Evolutionary conservation across 306 rosid species (phyloP), one percentile per base, ranked within the genome.

Genomic region (Quercus dentata): DNA sequence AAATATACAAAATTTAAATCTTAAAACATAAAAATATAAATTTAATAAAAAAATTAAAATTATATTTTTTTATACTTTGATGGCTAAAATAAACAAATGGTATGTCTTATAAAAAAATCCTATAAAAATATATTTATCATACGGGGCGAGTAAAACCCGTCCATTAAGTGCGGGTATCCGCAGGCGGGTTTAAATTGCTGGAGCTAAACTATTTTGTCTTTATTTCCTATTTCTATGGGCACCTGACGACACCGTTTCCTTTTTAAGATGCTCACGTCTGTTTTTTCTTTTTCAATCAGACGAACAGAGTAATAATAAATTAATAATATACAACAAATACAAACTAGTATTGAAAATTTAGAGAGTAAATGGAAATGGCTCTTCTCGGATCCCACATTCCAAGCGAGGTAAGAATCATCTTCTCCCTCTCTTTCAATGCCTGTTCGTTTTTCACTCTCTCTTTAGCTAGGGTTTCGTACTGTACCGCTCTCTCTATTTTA

Each of bases 311-410:
- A 12, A 49, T 13, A 49, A 49, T 49, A 10, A 49, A 12, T 11
- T 1, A 49, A 49, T 49, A 10, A 49, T 12, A 49, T 13, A 12
- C 54, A 17, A 3, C 17, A 46, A 11, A 46, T 67, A 17, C 17
- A 35, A 12, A 8, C 13, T 67, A 1, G 52, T 15, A 35, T 3
- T 8, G 51, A n/a, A 68, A 28, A 27, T 63, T 28, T 63, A n/a
- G 41, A 6, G 46, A 3, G 3, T 65, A 6, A 11, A 18, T 14
- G 69, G 82, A 20, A 69, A 94, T 94, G 98, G 88, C 91, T 78
- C 83, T 94, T 46, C 88, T 94, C 55, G 97, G 93, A 80, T 91
- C 97, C 85, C 80, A 79, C 83, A 20, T 94, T 11, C 12, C 92
- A 41, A 76, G 86, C 88, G 98, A 89, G 91, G 97, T 94, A 18